phyloP scores from a whole-genome alignment of 139 green algal species.

The Pycnococcus provasolii region DNA sequence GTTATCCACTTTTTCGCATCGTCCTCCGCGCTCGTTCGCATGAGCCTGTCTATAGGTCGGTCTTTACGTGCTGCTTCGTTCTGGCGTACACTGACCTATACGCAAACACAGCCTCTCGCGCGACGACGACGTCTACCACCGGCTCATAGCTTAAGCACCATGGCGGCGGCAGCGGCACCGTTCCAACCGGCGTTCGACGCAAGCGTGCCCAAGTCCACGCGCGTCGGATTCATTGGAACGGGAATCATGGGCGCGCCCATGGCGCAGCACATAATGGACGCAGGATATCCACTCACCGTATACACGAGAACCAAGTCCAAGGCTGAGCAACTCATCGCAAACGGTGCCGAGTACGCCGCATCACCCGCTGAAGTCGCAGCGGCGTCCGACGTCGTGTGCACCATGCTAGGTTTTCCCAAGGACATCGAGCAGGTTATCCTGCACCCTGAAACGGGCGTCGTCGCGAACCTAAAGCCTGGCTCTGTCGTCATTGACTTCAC shows the following conservation, averaged over 20 bases:
- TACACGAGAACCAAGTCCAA: constrained; percentile 27
- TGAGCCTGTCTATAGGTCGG: too few relatives aligned
- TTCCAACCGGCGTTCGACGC: background rate
- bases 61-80: too few relatives aligned
- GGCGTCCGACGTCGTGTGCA: constrained; percentile 27
- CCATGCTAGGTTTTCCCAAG: constrained; percentile 24
- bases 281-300: constrained; percentile 22
- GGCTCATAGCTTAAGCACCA: background rate
- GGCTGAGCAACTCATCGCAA: constrained; percentile 14
- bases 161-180: background rate
- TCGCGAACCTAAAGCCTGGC: constrained; percentile 7
- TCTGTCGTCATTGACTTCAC: constrained; percentile 31
- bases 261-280: constrained; percentile 22
- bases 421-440: constrained; percentile 25
- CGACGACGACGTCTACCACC: too few relatives aligned
- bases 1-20: too few relatives aligned
- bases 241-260: constrained; percentile 29
- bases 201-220: background rate
- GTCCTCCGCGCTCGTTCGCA: too few relatives aligned
- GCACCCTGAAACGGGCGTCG: constrained; percentile 4
- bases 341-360: constrained; percentile 5
- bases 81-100: too few relatives aligned
- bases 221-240: constrained; percentile 26
- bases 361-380: constrained; percentile 17
- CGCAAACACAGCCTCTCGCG: too few relatives aligned